A percentile compares a stretch with the other conserved stretches of the same genome.
phyloP scores from a whole-genome alignment of 768 basidiomycete species.

The Chlorophyllum brunneum region DNA sequence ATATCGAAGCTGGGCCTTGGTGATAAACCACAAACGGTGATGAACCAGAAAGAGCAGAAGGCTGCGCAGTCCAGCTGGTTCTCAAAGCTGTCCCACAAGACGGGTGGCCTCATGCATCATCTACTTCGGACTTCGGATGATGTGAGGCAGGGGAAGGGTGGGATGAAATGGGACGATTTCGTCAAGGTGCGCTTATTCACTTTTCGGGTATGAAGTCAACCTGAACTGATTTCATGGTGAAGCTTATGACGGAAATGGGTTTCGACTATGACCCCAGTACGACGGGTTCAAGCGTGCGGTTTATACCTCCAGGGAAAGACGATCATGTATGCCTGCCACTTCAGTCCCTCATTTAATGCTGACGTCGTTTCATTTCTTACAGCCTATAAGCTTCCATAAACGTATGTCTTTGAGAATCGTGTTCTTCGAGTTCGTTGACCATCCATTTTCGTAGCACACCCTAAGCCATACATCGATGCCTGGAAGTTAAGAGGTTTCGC shows the following conservation, averaged over 20 bases:
- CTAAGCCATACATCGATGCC: constrained; percentile 60
- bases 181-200: constrained; percentile 46
- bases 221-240: background rate
- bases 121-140: constrained; percentile 54
- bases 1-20: constrained; percentile 44
- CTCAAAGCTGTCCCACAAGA: constrained; percentile 54
- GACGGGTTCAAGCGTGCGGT: constrained; percentile 79
- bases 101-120: constrained; percentile 58
- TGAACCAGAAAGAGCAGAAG: constrained; percentile 33
- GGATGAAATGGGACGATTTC: constrained; percentile 81
- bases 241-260: constrained; percentile 80
- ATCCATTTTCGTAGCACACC: constrained; percentile 53
- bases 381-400: constrained; percentile 78
- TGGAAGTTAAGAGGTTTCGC: constrained; percentile 48
- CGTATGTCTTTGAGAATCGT: constrained; percentile 37
- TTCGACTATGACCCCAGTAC: constrained; percentile 71
- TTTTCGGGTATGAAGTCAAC: background rate
- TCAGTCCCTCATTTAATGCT: background rate
- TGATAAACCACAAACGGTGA: constrained; percentile 28
- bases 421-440: constrained; percentile 8
- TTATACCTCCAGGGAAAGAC: constrained; percentile 62
- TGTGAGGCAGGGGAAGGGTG: constrained; percentile 46
- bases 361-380: background rate
- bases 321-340: constrained; percentile 29
- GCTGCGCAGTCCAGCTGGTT: constrained; percentile 53